Conservation (phyloP, 2,329 filamentous ascomycete species). For the Venturia effusa region DNA sequence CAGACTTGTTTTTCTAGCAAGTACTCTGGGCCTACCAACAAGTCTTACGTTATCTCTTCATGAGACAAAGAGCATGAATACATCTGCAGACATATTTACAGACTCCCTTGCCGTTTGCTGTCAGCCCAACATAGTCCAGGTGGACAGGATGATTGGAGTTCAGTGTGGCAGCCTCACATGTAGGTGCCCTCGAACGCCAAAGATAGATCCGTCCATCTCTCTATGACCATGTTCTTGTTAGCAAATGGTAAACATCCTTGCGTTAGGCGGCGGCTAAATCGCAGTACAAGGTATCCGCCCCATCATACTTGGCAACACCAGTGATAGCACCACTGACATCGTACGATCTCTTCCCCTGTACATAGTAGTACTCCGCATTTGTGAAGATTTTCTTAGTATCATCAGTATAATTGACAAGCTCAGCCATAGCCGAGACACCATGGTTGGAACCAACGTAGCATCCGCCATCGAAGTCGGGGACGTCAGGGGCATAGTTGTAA, state of each 20-base stretch:
- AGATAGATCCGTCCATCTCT: not conserved
- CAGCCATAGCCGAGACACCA: not conserved
- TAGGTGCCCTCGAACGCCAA: not conserved
- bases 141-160: not conserved
- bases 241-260: not conserved
- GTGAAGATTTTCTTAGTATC: conserved; percentile 2
- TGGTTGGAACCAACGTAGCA: conserved; percentile 3
- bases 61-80: too few relatives aligned
- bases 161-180: not conserved
- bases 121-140: not conserved
- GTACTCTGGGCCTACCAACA: too few relatives aligned
- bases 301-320: not conserved
- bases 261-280: not conserved
- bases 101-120: not conserved
- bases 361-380: not conserved
- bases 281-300: too few relatives aligned
- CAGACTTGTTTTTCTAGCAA: too few relatives aligned
- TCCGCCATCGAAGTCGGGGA: conserved; percentile 1
- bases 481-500: not conserved
- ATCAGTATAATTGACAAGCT: conserved; percentile 4
- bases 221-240: not conserved
- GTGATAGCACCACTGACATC: not conserved
- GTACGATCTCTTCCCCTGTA: not conserved
- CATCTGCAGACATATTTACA: too few relatives aligned
- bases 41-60: too few relatives aligned